Conservation (phyloP, 2,329 filamentous ascomycete species). For the Fusarium nematophilum region DNA sequence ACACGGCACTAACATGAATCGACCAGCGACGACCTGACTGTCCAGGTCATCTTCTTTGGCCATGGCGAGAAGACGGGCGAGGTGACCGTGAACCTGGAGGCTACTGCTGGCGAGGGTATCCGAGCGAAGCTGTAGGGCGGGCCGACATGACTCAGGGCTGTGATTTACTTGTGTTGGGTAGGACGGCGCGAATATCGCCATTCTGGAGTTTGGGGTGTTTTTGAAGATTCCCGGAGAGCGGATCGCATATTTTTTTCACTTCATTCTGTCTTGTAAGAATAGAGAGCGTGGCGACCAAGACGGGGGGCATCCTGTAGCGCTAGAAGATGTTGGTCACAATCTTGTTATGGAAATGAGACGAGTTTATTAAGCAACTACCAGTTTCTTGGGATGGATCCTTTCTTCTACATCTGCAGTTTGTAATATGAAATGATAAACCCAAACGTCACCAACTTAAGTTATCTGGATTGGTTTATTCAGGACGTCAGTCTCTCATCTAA, state of each 20-base stretch:
- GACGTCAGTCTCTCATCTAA: no score
- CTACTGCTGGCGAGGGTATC: conserved; percentile 69
- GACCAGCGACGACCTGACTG: conserved; percentile 88
- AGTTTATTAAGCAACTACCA: not conserved
- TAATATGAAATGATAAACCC: no score
- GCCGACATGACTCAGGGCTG: not conserved
- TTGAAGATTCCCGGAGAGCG: conserved; percentile 20
- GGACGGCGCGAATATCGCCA: conserved; percentile 1
- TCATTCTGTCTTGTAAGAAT: conserved; percentile 21
- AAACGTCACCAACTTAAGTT: no score
- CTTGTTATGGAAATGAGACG: not conserved
- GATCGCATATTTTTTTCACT: conserved; percentile 9
- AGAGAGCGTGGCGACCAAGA: conserved; percentile 3
- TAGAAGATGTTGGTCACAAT: not conserved
- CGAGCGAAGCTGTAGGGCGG: conserved; percentile 56
- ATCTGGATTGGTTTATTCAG: no score
- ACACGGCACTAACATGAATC: conserved; percentile 26
- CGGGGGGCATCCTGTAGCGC: conserved; percentile 1
- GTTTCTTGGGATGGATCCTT: no score
- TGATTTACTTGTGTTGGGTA: not conserved
- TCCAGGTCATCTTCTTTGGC: conserved; percentile 99
- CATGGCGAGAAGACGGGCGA: conserved; percentile 80
- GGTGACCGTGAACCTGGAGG: conserved; percentile 87
- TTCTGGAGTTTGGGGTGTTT: conserved; percentile 41
- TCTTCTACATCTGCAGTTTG: no score